A percentile compares a stretch with the other conserved stretches of the same genome.
Conservation (phyloP, 495 filamentous ascomycete species). For the Endocarpon pusillum region DNA sequence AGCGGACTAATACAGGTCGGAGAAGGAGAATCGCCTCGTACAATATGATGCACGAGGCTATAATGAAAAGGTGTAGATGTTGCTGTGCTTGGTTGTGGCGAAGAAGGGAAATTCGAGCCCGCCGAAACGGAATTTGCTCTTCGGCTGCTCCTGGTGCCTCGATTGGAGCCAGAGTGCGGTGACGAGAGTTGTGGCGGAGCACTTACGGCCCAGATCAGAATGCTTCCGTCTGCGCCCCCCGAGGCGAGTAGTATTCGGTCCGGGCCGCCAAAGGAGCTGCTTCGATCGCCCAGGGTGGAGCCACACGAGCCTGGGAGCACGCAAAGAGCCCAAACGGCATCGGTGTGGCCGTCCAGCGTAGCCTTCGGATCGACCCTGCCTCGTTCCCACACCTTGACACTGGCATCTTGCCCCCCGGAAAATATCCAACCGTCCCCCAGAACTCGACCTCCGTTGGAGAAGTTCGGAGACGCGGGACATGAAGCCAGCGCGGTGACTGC, state of each 20-base stretch:
- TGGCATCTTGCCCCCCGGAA: constrained; percentile 87
- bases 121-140: constrained; percentile 82
- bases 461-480: constrained; percentile 67
- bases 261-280: constrained; percentile 48
- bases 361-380: constrained; percentile 90
- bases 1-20: constrained; percentile 87
- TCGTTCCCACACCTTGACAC: constrained; percentile 85
- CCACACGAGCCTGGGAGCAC: constrained; percentile 75
- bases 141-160: constrained; percentile 57
- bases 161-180: constrained; percentile 51
- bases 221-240: constrained; percentile 76
- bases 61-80: constrained; percentile 47
- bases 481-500: constrained; percentile 78
- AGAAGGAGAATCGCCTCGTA: constrained; percentile 50
- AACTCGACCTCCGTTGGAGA: constrained; percentile 71
- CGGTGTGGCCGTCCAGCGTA: constrained; percentile 83
- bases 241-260: constrained; percentile 84
- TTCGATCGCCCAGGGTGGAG: constrained; percentile 54
- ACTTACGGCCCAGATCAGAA: constrained; percentile 89
- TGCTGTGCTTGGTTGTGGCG: constrained; percentile 75
- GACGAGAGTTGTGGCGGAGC: constrained; percentile 73
- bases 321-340: constrained; percentile 90
- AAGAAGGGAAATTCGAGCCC: constrained; percentile 74
- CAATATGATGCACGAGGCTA: constrained; percentile 68
- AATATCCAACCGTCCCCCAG: constrained; percentile 94